Conservation (phyloP, 768 basidiomycete genomes). For the Amanita pallidorosea region DNA sequence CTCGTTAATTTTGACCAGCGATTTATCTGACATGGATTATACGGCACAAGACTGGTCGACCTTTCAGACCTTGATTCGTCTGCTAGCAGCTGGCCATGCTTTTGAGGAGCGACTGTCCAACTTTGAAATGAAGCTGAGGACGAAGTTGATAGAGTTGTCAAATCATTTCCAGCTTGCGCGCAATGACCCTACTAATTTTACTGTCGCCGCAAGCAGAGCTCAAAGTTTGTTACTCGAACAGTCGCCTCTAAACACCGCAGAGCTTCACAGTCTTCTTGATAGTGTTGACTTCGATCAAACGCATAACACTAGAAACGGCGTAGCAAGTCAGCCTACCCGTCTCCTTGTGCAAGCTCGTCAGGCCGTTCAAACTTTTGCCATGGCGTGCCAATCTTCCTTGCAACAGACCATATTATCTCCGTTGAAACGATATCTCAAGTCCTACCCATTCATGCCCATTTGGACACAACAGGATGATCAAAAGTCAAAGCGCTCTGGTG, state of each 20-base stretch:
- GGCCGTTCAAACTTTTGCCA: slow-evolving; percentile 54
- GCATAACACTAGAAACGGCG: slow-evolving; percentile 14
- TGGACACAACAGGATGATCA: slow-evolving; percentile 54
- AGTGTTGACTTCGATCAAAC: slow-evolving; percentile 33
- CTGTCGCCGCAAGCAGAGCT: slow-evolving; percentile 53
- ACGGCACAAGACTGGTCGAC: slow-evolving; percentile 80
- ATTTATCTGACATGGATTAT: slow-evolving; percentile 78
- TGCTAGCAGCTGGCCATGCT: slow-evolving; percentile 70
- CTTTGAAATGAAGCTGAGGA: slow-evolving; percentile 65
- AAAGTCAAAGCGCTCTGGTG: slow-evolving; percentile 32
- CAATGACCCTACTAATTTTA: slow-evolving; percentile 41
- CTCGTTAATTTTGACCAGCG: slow-evolving; percentile 33
- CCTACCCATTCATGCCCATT: slow-evolving; percentile 55
- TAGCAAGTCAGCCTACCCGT: slow-evolving; percentile 18
- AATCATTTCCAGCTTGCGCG: slow-evolving; percentile 46
- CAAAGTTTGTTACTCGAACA: slow-evolving; percentile 69
- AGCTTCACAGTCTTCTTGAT: slow-evolving; percentile 55
- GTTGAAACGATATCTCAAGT: slow-evolving; percentile 56
- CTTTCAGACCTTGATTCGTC: slow-evolving; percentile 74
- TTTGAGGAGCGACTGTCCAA: slow-evolving; percentile 54
- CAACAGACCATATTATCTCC: slow-evolving; percentile 82
- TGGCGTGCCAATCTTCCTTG: slow-evolving; percentile 64
- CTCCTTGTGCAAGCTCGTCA: slow-evolving; percentile 45
- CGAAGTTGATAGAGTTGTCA: slow-evolving; percentile 47
- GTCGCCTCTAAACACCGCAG: slow-evolving; percentile 74